phyloP scores from a whole-genome alignment of 768 basidiomycete species.

The Lentinula edodes region DNA sequence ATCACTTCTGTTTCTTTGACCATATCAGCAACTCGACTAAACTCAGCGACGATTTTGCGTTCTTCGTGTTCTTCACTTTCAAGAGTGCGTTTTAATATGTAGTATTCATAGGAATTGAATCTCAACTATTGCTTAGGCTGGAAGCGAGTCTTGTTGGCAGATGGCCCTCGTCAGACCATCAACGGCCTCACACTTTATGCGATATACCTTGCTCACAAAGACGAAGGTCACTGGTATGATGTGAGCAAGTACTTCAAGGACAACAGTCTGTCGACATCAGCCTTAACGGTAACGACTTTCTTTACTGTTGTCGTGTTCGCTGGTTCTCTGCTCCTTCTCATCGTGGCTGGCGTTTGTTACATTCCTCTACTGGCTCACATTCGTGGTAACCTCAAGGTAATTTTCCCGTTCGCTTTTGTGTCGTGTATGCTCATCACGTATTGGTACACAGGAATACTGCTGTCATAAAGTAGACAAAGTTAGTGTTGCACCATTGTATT shows the following conservation, averaged over 20 bases:
- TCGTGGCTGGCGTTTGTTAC: constrained; percentile 83
- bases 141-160: constrained; percentile 70
- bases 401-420: constrained; percentile 5
- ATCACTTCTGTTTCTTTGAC: constrained; percentile 97
- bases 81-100: constrained; percentile 61
- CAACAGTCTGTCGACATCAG: constrained; percentile 73
- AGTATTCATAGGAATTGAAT: background rate
- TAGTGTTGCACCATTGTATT: constrained; percentile 6
- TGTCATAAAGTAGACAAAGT: constrained; percentile 99
- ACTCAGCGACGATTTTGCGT: constrained; percentile 95
- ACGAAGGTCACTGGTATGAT: constrained; percentile 56
- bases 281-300: constrained; percentile 81
- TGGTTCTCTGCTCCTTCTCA: constrained; percentile 75
- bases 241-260: constrained; percentile 74
- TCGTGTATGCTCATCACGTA: background rate
- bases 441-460: constrained; percentile 75
- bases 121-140: constrained; percentile 23
- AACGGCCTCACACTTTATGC: constrained; percentile 96
- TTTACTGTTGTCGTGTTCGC: constrained; percentile 88
- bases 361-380: constrained; percentile 95
- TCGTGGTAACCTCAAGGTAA: constrained; percentile 92
- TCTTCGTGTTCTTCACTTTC: constrained; percentile 99
- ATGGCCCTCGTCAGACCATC: constrained; percentile 96
- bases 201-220: constrained; percentile 61
- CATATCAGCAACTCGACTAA: constrained; percentile 96